Evolutionary conservation across 2,329 filamentous ascomycete genomes (phyloP).

Genomic region (Diaporthe eres): DNA sequence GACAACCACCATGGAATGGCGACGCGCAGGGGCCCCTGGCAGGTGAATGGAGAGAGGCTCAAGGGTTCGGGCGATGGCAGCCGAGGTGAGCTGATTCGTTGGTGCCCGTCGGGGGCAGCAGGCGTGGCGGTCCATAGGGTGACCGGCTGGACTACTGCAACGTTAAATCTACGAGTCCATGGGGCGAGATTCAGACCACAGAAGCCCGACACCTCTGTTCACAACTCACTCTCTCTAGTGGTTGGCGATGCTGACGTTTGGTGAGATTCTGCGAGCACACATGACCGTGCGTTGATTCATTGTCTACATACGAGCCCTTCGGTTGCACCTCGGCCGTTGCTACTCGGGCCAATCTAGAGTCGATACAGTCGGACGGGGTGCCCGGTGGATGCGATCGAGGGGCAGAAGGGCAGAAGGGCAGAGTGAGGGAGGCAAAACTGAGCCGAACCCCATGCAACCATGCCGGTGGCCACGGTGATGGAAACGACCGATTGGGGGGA

Average conservation of each 20-base stretch:
- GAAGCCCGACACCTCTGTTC: not conserved
- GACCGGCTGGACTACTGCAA: slow-evolving; percentile 19
- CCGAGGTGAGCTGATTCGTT: slow-evolving; percentile 21
- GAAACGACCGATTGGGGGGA: not conserved
- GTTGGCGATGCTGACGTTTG: slow-evolving; percentile 2
- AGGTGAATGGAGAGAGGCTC: slow-evolving; percentile 2
- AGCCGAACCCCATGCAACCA: not conserved
- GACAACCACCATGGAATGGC: slow-evolving; percentile 8
- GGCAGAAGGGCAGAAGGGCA: not conserved
- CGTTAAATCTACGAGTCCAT: slow-evolving; percentile 27
- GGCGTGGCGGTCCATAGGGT: slow-evolving; percentile 6
- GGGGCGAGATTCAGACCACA: not conserved
- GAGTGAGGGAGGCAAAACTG: not conserved
- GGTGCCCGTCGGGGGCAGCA: not conserved
- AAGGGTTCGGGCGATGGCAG: slow-evolving; percentile 18
- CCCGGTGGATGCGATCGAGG: not conserved
- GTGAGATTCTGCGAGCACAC: not conserved
- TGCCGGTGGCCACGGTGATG: slow-evolving; percentile 11
- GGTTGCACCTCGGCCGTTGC: slow-evolving; percentile 8
- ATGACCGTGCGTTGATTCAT: not conserved
- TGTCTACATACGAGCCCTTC: not conserved
- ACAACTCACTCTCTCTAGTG: not conserved
- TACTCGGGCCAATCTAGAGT: slow-evolving; percentile 9
- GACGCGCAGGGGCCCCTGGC: slow-evolving; percentile 12
- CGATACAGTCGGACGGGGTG: not conserved